Base-by-base conservation (phyloP, 2,329 filamentous ascomycete species). In the Apiospora kogelbergensis region DNA sequence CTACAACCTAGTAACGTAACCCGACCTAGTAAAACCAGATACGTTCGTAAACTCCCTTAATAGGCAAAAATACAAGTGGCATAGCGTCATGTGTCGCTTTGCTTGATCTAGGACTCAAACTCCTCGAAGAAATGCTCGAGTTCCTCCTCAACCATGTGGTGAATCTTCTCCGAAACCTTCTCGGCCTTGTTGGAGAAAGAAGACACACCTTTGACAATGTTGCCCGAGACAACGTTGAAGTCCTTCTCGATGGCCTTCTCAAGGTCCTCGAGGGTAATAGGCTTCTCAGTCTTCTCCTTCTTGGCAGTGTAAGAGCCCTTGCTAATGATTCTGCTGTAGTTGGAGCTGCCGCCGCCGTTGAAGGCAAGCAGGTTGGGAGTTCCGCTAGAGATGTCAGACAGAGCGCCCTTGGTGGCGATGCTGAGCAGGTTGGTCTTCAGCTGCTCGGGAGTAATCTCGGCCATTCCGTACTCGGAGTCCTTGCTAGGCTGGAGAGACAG, bases 361-460 rank as follows among this genome's bases (percentile, higher is more conserved):
- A 95, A 99, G 82, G 95, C 95, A 72, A 99, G 94, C 79, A 97
- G 87, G 89, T 99, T 99, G 81, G 90, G 90, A 75, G 97, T 99
- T 81, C 93, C 90, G 66, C 85, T 86, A 73, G 95, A 95, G 67
- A 99, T 91, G 76, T 97, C 94, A 74, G 86, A 87, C 68, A 99
- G 90, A 74, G 89, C 89, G 79, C 87, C 92, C 77, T 89, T 82
- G 72, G 96, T 98, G 75, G 92, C 93, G 75, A 98, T 90, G 75
- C 88, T 86, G 80, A 99, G 90, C 75, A 99, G 85, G 83, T 90
- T 92, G 75, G 90, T 87, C 93, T 99, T 99, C 78, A 99, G 88
- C 89, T 97, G 91, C 86, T 93, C 93, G 71, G 96, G 96, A 66
- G 94, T 96, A 82, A 99, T 94, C 73, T 92, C 87, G 70, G 92